Evolutionary conservation across 768 basidiomycete species (phyloP), one percentile per base, ranked within the genome.

Genomic region (Tylopilus plumbeoviolaceoides): DNA sequence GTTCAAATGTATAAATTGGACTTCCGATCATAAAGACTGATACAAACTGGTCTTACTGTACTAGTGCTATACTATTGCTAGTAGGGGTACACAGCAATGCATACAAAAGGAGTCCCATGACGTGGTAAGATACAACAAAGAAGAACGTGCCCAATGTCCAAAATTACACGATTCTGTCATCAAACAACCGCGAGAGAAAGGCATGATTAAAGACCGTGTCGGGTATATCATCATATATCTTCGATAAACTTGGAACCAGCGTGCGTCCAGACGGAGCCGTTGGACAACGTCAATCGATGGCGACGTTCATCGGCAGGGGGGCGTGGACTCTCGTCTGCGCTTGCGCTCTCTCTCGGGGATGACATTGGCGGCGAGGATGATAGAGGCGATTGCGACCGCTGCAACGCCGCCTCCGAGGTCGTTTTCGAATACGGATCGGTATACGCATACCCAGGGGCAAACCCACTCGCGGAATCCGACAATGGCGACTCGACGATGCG

Each of bases 241-340:
- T 80, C 79, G 25, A 79, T 64, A 52, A 80, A 80, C 62, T 75
- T 80, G 17, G 77, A 75, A 14, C 78, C 79, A 8, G 38, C 38
- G 48, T 76, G 72, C 11, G 77, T 75, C 58, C 68, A 70, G 57
- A 71, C 57, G 20, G 73, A 67, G 43, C 54, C 45, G 14, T 52
- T 55, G 21, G 65, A 68, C 57, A 64, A 46, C 14, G 47, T 44
- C 35, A 65, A 64, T 2, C 52, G 59, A 53, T 71, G 63, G 2
- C 55, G 59, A 35, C 35, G 52, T 36, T 60, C 53, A 3, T 51
- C 52, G 18, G 48, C 27, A 11, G 49, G 56, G 1, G 55, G 28
- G 11, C 28, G 46, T 7, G 20, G 50, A 23, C 44, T 53, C 23
- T 51, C 61, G 25, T 57, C 58, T 27, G 25, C 25, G 41, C 62